Base-by-base conservation (phyloP, 2,329 filamentous ascomycete species). In the Aspergillus jensenii region DNA sequence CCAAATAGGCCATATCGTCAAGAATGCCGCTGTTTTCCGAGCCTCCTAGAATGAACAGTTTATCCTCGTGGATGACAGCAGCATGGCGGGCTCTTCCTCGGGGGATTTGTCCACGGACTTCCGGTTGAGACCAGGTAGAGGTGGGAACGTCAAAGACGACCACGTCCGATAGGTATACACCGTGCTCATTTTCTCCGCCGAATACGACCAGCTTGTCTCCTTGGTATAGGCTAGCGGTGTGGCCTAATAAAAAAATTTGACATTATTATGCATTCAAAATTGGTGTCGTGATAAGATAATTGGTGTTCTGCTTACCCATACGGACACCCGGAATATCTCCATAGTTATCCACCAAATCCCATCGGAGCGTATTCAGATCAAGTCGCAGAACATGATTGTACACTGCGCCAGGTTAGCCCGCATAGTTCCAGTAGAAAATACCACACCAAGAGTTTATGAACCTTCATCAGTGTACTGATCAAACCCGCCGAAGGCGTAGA, bases 391-490 rank as follows among this genome's bases (percentile, higher is more conserved):
- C 95, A 78, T 99, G 95, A 71, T 99, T 99, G 78, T 99, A 99
- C 17, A 99, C 88, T 85, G 50, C 25, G 15, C 37, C 53, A 56
- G 45, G 55, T 46, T 50, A 48, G 40, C 27, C 31, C 15, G 49
- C 25, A n/a, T 17, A 19, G 14, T 40, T 27, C n/a, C 11, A 2
- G 25, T 39, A 19, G 25, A 41, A 35, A 37, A 56, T 31, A 6
- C 21, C 31, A 44, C 8, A 1, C 14, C 25, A 47, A 25, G 33
- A 21, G 41, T 21, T 27, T 48, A 66, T 67, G 23, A 62, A 84
- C 83, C 90, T 79, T 99, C 95, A 74, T 99, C 95, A 0, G 95
- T 99, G 72, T 96, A 98, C 76, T 98, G 93, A 72, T 99, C 95
- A 71, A 99, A 99, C 17, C 95, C 95, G 44, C 95, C 95, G 80